These are phyloP conservation scores for Boletus rubescentipes DNA, from an alignment of 768 basidiomycete genomes.

Conservation along the genomic window DNA sequence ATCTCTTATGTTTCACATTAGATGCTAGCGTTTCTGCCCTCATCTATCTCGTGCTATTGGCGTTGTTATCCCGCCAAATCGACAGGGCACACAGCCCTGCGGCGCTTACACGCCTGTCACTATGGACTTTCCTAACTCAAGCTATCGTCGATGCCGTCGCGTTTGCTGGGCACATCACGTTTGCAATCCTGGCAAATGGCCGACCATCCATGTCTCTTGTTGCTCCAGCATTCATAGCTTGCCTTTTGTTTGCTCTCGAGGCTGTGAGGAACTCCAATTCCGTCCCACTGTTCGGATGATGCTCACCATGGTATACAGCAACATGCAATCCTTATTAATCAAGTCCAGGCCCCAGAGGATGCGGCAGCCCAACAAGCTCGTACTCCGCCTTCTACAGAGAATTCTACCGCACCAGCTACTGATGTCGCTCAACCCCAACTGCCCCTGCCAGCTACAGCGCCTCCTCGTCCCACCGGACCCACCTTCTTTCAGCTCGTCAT, in stretches of 20 bases:
- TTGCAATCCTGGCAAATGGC: conserved; percentile 84
- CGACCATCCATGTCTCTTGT: conserved; percentile 77
- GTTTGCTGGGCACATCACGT: conserved; percentile 86
- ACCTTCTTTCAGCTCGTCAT: conserved; percentile 50
- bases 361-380: conserved; percentile 32
- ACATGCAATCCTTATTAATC: conserved; percentile 77
- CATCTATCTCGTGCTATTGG: conserved; percentile 64
- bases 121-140: conserved; percentile 82
- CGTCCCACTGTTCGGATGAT: background rate
- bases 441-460: conserved; percentile 21
- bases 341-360: conserved; percentile 81
- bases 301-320: conserved; percentile 47
- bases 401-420: conserved; percentile 1
- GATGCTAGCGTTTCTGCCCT: conserved; percentile 72
- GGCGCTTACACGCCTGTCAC: conserved; percentile 72
- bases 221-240: conserved; percentile 82
- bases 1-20: too few relatives aligned
- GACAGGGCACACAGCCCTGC: conserved; percentile 75
- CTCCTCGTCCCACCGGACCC: conserved; percentile 13
- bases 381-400: conserved; percentile 5
- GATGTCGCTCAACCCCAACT: conserved; percentile 13
- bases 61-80: conserved; percentile 72
- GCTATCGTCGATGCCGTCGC: conserved; percentile 78
- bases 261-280: conserved; percentile 52
- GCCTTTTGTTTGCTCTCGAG: conserved; percentile 77